Conservation (phyloP, 1,139 yeast genomes). For the Candida sanyaensis region DNA sequence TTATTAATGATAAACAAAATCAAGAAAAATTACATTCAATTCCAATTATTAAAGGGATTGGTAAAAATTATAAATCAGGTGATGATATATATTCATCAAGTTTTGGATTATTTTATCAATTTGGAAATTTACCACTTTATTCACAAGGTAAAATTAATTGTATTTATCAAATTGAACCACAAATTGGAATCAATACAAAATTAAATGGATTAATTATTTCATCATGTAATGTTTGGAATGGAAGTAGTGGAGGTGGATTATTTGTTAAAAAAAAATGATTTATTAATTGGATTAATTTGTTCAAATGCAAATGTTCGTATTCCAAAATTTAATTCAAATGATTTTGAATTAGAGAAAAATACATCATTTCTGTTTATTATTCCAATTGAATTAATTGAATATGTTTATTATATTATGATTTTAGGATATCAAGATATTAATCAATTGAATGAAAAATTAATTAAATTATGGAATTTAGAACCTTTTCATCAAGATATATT, state of each 20-base stretch:
- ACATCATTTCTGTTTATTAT: slow-evolving; percentile 29
- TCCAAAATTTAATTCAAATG: slow-evolving; percentile 16
- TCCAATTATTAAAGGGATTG: not conserved
- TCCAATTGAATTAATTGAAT: slow-evolving; percentile 29
- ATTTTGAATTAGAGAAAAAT: slow-evolving; percentile 25
- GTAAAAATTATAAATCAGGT: slow-evolving; percentile 23
- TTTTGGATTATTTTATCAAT: slow-evolving; percentile 53
- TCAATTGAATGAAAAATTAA: slow-evolving; percentile 13
- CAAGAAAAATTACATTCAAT: slow-evolving; percentile 2
- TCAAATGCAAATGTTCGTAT: slow-evolving; percentile 54
- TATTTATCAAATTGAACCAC: slow-evolving; percentile 13
- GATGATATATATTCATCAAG: slow-evolving; percentile 52
- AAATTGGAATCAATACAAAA: slow-evolving; percentile 7
- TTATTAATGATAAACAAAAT: slow-evolving; percentile 12
- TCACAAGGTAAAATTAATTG: slow-evolving; percentile 49
- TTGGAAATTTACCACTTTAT: slow-evolving; percentile 20
- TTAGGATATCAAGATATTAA: not conserved
- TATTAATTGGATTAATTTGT: slow-evolving; percentile 59
- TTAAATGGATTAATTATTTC: slow-evolving; percentile 43
- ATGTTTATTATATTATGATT: slow-evolving; percentile 16
- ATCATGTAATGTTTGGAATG: slow-evolving; percentile 73
- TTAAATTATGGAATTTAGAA: slow-evolving; percentile 26
- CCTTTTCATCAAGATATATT: slow-evolving; percentile 24
- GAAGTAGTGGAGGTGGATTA: slow-evolving; percentile 74
- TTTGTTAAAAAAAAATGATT: slow-evolving; percentile 31